phyloP scores from a whole-genome alignment of 1,284 basidiomycete genomes.

The Cystobasidium pallidum region DNA sequence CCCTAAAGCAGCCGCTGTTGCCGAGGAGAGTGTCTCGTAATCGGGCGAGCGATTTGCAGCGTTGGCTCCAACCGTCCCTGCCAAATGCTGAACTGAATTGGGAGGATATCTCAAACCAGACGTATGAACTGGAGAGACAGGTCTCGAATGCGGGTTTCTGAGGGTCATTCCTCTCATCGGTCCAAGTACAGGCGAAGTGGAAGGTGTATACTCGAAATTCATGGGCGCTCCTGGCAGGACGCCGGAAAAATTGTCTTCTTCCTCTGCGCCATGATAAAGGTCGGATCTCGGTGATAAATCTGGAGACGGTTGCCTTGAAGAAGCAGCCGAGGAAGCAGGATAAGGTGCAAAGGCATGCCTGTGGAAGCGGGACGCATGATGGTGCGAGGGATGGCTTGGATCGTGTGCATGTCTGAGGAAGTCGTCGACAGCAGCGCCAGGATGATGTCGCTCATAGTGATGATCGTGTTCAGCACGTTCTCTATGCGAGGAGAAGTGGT shows the following conservation, averaged over 20 bases:
- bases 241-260: slow-evolving; percentile 25
- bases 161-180: slow-evolving; percentile 64
- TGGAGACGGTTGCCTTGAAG: slow-evolving; percentile 47
- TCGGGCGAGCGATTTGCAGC: slow-evolving; percentile 35
- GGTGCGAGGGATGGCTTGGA: slow-evolving; percentile 47
- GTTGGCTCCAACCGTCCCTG: not conserved
- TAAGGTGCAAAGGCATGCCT: slow-evolving; percentile 52
- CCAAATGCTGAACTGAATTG: slow-evolving; percentile 11
- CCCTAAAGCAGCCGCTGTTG: slow-evolving; percentile 17
- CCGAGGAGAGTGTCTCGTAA: slow-evolving; percentile 17
- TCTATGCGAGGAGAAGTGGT: slow-evolving; percentile 10
- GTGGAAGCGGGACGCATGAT: slow-evolving; percentile 49
- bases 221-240: slow-evolving; percentile 28
- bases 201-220: slow-evolving; percentile 56
- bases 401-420: slow-evolving; percentile 40
- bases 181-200: slow-evolving; percentile 80
- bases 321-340: slow-evolving; percentile 44
- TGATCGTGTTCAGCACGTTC: slow-evolving; percentile 20
- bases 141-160: slow-evolving; percentile 32
- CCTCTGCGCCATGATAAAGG: slow-evolving; percentile 31
- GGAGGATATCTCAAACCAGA: slow-evolving; percentile 33
- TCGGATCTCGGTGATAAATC: slow-evolving; percentile 46
- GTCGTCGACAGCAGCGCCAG: slow-evolving; percentile 33
- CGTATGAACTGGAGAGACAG: slow-evolving; percentile 26
- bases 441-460: slow-evolving; percentile 25